Base-by-base conservation (phyloP, 2,329 filamentous ascomycete species). In the Graphiopsis chlorocephala region DNA sequence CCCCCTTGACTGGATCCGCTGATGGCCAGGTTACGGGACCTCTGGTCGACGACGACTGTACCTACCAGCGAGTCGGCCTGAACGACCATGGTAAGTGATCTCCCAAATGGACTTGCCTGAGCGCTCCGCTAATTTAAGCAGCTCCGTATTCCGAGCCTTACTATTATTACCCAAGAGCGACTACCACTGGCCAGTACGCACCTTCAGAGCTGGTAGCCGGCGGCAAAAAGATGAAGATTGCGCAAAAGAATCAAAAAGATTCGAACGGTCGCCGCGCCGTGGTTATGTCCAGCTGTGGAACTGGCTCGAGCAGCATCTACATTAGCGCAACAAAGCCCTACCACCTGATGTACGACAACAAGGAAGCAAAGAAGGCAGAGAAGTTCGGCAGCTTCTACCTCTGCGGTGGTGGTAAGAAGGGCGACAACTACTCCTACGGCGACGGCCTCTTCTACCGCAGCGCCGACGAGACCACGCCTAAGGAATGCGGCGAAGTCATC, bases 311-410 rank as follows among this genome's bases (percentile, higher is more conserved):
- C 57, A 60, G 57, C 57, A 60, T 60, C 28, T 60, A 60, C 57
- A 48, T 60, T 28, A 60, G 38, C 38, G 57, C 10, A 17, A 31
- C 38, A 2, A 47, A 48, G 38, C 57, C 57, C 57, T 25, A 60
- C 57, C 57, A 60, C 42, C 57, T 60, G 5, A 60, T 42, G n/a
- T 60, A 60, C 42, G 57, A 60, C 25, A 60, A 60, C 38, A 60
- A 60, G 57, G 57, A 60, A 3, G 57, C 38, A 25, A 60, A 60
- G 57, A 57, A 57, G 29, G 29, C 45, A 14, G 57, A 60, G 42
- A 48, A 60, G 28, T 60, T 60, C 57, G 57, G 57, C 57, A 60
- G 57, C 57, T 60, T 60, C 35, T 60, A 60, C 57, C 57, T 60
- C 28, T 60, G 57, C 11, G n/a, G n/a, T n/a, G n/a, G n/a, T n/a